Evolutionary conservation across 768 basidiomycete species (phyloP).

Genomic region (Paxillus ammoniavirescens): DNA sequence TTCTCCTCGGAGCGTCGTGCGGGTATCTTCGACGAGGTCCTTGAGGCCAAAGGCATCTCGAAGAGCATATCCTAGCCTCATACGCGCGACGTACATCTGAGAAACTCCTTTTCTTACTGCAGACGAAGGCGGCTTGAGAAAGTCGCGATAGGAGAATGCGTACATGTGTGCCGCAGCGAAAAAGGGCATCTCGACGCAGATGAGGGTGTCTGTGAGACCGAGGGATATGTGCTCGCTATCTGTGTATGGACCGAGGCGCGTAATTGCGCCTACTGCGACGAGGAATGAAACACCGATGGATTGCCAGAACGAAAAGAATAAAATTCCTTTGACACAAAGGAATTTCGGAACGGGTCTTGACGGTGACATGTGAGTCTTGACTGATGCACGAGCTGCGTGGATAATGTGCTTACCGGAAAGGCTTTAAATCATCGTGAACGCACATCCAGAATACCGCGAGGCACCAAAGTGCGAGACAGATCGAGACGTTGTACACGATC

Average conservation of each 20-base stretch:
- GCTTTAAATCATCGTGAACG: constrained; percentile 83
- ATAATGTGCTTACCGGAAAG: constrained; percentile 62
- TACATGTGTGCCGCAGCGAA: constrained; percentile 95
- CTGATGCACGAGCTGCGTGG: not conserved
- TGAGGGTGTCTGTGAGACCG: constrained; percentile 85
- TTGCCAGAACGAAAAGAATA: constrained; percentile 99
- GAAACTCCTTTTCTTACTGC: constrained; percentile 21
- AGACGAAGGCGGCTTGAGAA: constrained; percentile 51
- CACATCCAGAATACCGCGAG: constrained; percentile 97
- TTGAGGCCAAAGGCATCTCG: constrained; percentile 84
- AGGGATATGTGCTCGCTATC: constrained; percentile 88
- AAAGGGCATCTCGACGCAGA: constrained; percentile 96
- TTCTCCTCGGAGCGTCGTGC: constrained; percentile 77
- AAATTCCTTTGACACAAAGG: constrained; percentile 96
- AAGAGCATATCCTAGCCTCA: constrained; percentile 85
- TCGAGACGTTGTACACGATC: constrained; percentile 80
- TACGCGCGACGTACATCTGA: constrained; percentile 71
- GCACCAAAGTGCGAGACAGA: constrained; percentile 81
- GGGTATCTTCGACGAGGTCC: constrained; percentile 86
- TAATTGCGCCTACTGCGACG: constrained; percentile 79
- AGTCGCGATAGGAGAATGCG: constrained; percentile 91
- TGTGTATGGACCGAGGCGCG: constrained; percentile 80
- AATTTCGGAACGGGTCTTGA: constrained; percentile 91
- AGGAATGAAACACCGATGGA: constrained; percentile 81
- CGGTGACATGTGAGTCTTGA: not conserved